phyloP scores from a whole-genome alignment of 2,329 filamentous ascomycete species.

The Hirsutella minnesotensis region DNA sequence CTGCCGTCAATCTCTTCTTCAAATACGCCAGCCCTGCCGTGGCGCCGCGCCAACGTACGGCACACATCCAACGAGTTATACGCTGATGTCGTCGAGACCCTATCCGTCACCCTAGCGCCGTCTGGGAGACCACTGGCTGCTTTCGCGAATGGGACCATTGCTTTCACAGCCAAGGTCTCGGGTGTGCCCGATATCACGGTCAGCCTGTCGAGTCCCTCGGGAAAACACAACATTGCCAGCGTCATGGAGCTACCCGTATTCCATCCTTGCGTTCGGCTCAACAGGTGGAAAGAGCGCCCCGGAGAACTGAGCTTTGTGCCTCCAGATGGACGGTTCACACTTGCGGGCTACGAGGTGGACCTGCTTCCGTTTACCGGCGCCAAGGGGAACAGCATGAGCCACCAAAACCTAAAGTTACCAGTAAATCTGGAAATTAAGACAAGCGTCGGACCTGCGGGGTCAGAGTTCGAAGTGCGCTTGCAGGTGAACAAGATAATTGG shows the following conservation, averaged over 20 bases:
- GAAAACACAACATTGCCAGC: conserved; percentile 61
- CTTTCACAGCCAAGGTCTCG: conserved; percentile 89
- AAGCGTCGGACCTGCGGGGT: conserved; percentile 58
- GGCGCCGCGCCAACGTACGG: conserved; percentile 82
- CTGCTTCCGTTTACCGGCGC: conserved; percentile 60
- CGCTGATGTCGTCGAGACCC: conserved; percentile 85
- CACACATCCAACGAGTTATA: conserved; percentile 97
- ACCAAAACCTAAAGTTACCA: conserved; percentile 65
- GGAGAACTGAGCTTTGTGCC: conserved; percentile 94
- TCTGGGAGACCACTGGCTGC: conserved; percentile 80
- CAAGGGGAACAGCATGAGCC: conserved; percentile 40
- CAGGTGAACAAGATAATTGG: conserved; percentile 56
- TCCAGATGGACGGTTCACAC: conserved; percentile 84
- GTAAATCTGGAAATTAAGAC: conserved; percentile 74
- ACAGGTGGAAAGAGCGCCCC: conserved; percentile 78
- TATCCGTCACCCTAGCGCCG: conserved; percentile 79
- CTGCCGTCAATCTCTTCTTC: conserved; percentile 28
- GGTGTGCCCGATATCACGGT: conserved; percentile 86
- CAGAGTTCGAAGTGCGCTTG: conserved; percentile 81
- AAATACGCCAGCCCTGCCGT: conserved; percentile 55
- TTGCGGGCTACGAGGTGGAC: conserved; percentile 91
- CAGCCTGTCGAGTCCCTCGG: conserved; percentile 66
- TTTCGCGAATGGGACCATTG: conserved; percentile 82
- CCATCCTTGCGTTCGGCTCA: conserved; percentile 85
- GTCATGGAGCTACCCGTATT: conserved; percentile 86